Evolutionary conservation across 1,284 basidiomycete species (phyloP).

Genomic region (Anthracocystis panici-leucophaei): DNA sequence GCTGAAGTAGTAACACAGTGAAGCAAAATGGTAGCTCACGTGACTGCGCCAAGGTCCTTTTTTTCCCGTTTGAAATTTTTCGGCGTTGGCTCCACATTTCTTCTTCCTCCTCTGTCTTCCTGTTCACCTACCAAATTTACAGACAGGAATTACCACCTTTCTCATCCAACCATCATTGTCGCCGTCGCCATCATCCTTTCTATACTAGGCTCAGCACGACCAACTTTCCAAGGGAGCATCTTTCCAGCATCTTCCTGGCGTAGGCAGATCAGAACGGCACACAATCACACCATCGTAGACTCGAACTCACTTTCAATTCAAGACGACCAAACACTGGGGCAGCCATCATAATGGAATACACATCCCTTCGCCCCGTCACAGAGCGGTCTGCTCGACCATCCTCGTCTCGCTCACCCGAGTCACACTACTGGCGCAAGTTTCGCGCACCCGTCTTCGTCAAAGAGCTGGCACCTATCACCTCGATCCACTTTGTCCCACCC

Average conservation of each 20-base stretch:
- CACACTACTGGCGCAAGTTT: constrained; percentile 67
- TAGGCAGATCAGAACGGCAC: background rate
- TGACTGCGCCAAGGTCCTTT: constrained; percentile 10
- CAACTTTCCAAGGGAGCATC: background rate
- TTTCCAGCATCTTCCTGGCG: too few species aligned
- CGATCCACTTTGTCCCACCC: constrained; percentile 64
- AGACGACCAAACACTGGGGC: background rate
- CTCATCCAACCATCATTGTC: background rate
- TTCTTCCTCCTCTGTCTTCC: constrained; percentile 10
- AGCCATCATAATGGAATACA: constrained; percentile 37
- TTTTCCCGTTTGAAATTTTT: constrained; percentile 8
- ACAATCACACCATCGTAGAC: background rate
- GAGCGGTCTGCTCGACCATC: constrained; percentile 35
- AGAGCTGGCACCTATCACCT: constrained; percentile 67
- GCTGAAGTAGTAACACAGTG: background rate
- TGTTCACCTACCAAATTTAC: constrained; percentile 9
- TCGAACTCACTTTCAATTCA: background rate
- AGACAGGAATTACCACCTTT: background rate
- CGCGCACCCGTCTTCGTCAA: constrained; percentile 65
- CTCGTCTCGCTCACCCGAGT: constrained; percentile 51
- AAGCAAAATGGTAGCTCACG: background rate
- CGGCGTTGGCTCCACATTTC: constrained; percentile 12
- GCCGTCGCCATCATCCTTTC: too few species aligned
- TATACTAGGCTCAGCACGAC: background rate
- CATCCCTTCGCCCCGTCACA: constrained; percentile 23